Conservation (phyloP, 495 filamentous ascomycete species). For the Friedmanniomyces simplex region DNA sequence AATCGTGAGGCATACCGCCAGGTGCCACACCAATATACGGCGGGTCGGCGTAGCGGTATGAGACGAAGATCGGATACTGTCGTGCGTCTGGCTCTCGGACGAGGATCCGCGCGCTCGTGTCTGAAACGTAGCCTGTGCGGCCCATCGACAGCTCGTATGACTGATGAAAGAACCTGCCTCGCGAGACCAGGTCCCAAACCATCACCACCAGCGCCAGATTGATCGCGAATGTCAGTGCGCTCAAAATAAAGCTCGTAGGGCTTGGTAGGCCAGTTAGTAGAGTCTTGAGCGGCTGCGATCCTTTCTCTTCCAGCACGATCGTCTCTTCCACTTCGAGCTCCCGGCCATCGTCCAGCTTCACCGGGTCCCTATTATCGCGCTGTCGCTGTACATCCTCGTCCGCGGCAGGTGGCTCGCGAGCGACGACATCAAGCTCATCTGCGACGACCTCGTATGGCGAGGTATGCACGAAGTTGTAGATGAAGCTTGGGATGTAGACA, state of each 20-base stretch:
- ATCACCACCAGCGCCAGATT: constrained; percentile 58
- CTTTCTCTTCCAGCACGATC: constrained; percentile 29
- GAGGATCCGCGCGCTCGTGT: constrained; percentile 66
- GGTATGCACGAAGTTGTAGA: constrained; percentile 46
- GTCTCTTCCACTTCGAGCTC: constrained; percentile 35
- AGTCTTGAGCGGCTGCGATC: constrained; percentile 39
- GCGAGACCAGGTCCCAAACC: constrained; percentile 62
- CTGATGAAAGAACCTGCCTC: constrained; percentile 54
- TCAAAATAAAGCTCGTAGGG: constrained; percentile 51
- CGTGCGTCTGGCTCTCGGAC: constrained; percentile 68
- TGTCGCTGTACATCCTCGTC: constrained; percentile 17
- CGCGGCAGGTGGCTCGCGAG: constrained; percentile 41
- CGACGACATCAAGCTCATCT: constrained; percentile 49
- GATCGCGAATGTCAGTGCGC: constrained; percentile 52
- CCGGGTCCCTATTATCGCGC: constrained; percentile 19
- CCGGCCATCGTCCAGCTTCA: constrained; percentile 23
- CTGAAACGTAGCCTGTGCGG: constrained; percentile 75
- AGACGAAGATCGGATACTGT: constrained; percentile 66
- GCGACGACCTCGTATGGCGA: constrained; percentile 48
- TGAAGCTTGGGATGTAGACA: constrained; percentile 61
- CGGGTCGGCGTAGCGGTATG: constrained; percentile 39
- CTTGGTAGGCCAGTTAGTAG: constrained; percentile 69
- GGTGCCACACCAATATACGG: constrained; percentile 24
- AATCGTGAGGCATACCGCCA: constrained; percentile 36
- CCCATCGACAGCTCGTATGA: constrained; percentile 70